Evolutionary conservation across 2,329 filamentous ascomycete species (phyloP), one percentile per base, ranked within the genome.

Genomic region (Hymenoscyphus scutula): DNA sequence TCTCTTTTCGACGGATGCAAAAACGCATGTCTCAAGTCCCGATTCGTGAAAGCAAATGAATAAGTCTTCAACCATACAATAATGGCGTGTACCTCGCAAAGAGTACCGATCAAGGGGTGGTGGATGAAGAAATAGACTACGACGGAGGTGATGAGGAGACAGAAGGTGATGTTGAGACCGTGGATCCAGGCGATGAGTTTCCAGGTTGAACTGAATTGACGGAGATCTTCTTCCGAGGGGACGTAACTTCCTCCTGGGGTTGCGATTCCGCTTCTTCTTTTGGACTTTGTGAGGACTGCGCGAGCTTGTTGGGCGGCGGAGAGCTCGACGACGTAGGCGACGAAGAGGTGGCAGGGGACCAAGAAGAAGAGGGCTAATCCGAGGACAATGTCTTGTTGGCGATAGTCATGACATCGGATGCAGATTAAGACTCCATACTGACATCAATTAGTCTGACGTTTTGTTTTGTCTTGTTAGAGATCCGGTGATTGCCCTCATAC

Each of bases 21-120:
- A 74, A 92, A 91, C 19, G 94, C 92, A 74, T 97, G 92, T 48
- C 95, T 90, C 37, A 99, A 84, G 74, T 99, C 95, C 67, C 95
- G 88, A 76, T 99, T 99, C 29, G 95, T 98, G 72, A 98, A 90
- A 27, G 94, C 95, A 74, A 98, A 99, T 0, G 93, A 97, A 67
- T 92, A 91, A 34, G 90, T 93, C 80, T 99, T 99, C 71, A 99
- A 84, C 89, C 93, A 97, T 58, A 98, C 93, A 61, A 98, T 90
- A 71, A 98, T 88, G 67, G 93, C 92, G 74, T 99, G 95, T 64
- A 96, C 78, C 76, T 98, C 91, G 67, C 90, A 92, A 56, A 97
- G 79, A 0, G 92, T 97, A 51, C 95, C 95, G 69, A 99, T 96
- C 19, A 96, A 84, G 0, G 95, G 95, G 76, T 99, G 95, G 76